These are phyloP conservation scores for Ceratobasidium sp. DNA, from an alignment of 1,284 basidiomycete genomes.

Conservation along the genomic window DNA sequence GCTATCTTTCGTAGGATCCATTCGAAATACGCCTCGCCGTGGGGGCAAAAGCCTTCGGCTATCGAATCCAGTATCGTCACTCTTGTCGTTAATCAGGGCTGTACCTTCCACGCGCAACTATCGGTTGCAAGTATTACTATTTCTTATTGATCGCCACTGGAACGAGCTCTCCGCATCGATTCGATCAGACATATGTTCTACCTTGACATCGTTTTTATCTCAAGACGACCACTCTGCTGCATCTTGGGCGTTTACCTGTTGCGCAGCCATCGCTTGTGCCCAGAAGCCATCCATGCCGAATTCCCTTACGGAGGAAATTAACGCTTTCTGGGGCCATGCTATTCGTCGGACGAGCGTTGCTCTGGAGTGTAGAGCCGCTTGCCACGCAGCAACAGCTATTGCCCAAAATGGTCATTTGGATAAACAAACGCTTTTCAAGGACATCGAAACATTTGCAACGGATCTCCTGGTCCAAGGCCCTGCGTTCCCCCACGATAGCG, in stretches of 20 bases:
- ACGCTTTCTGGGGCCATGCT: slow-evolving; percentile 84
- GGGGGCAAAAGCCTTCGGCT: slow-evolving; percentile 47
- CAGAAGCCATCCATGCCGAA: slow-evolving; percentile 49
- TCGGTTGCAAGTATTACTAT: slow-evolving; percentile 84
- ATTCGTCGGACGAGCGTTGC: slow-evolving; percentile 78
- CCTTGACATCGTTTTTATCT: slow-evolving; percentile 71
- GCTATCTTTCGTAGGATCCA: slow-evolving; percentile 22
- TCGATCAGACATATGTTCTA: slow-evolving; percentile 60
- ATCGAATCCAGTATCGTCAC: slow-evolving; percentile 65
- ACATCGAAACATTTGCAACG: slow-evolving; percentile 81
- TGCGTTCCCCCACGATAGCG: slow-evolving; percentile 84
- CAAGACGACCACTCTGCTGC: slow-evolving; percentile 77
- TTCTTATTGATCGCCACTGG: slow-evolving; percentile 69
- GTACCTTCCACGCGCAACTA: slow-evolving; percentile 60
- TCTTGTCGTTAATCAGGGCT: slow-evolving; percentile 67
- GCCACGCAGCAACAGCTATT: slow-evolving; percentile 75
- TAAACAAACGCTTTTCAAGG: slow-evolving; percentile 68
- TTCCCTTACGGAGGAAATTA: slow-evolving; percentile 62
- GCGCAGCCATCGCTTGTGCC: slow-evolving; percentile 75
- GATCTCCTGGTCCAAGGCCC: slow-evolving; percentile 92
- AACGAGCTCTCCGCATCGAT: slow-evolving; percentile 13
- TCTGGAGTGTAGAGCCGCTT: slow-evolving; percentile 80
- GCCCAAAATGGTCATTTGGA: slow-evolving; percentile 43
- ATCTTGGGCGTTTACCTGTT: slow-evolving; percentile 85
- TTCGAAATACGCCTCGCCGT: slow-evolving; percentile 38